Base-by-base conservation (phyloP, 345 rosid genomes). In the Sonneratia caseolaris region DNA sequence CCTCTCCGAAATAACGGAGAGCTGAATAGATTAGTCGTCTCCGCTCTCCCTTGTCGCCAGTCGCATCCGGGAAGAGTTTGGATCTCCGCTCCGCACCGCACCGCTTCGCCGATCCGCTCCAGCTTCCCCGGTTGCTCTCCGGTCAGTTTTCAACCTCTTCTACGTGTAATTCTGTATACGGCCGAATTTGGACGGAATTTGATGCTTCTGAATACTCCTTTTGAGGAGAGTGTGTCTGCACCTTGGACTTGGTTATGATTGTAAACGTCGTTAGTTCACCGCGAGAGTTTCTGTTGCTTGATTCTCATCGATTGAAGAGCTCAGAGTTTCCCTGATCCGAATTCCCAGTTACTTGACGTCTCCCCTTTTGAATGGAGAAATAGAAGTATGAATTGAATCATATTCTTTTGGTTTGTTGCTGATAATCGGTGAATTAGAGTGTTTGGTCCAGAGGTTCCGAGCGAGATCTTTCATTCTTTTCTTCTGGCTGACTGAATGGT, bases 31-130 rank as follows among this genome's bases (percentile, higher is more conserved):
- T 4, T 40, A 4, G 22, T 18, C 22, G 59, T 19, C 22, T 53
- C n/a, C 13, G 2, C 35, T 32, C 32, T 57, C 64, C 8, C 27
- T 22, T 22, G 32, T 57, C 13, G 7, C 35, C 21, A 4, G 64
- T 57, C 35, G 35, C 64, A n/a, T n/a, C 62, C 9, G 27, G 62
- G 62, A 56, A 56, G 62, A 2, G 1, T 18, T 10, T 22, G 59
- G 9, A 66, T 9, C 68, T 66, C 18, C 32, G 36, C 27, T 22
- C 69, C 49, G 48, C 68, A 37, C 18, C 32, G 36, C 27, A 57
- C 69, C 49, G 48, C 48, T 40, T 19, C 48, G 48, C 64, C 64
- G 69, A 72, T 72, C 43, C 7, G 18, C 69, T 72, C 70, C 67
- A 12, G 3, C 56, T 59, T 68, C 15, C 37, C 70, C 64, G 74